Conservation (phyloP, 106 monocot genomes). For the Allium fistulosum region DNA sequence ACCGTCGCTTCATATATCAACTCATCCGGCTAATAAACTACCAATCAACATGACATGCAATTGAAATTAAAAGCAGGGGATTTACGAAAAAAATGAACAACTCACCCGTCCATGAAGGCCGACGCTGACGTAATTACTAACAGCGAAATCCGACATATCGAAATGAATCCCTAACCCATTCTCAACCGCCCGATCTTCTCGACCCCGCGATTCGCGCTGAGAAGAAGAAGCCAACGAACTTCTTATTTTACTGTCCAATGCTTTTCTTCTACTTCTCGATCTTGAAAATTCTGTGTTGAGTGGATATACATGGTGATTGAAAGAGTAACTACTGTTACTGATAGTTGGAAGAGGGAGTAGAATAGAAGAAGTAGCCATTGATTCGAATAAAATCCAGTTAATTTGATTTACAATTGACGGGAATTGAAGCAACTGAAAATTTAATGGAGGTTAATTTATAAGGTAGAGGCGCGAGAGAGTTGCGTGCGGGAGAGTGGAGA, state of each 20-base stretch:
- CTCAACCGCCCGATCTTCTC: conserved; percentile 4
- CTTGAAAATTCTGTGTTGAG: too few species aligned
- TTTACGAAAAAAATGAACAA: background rate
- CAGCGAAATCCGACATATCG: conserved; percentile 49
- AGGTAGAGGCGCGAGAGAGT: conserved; percentile 26
- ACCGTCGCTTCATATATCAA: conserved; percentile 88
- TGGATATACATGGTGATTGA: background rate
- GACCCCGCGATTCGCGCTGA: background rate
- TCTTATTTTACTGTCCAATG: background rate
- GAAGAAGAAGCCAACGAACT: conserved; percentile 14
- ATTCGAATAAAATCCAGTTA: background rate
- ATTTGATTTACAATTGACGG: background rate
- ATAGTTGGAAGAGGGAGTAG: background rate
- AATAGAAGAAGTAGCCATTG: conserved; percentile 3
- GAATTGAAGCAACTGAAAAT: background rate
- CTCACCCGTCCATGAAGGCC: conserved; percentile 79
- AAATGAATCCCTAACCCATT: conserved; percentile 53
- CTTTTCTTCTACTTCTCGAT: background rate
- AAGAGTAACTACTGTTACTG: background rate
- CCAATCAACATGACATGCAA: conserved; percentile 1
- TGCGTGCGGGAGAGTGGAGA: conserved; percentile 60
- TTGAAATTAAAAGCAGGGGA: background rate
- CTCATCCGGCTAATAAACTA: conserved; percentile 65
- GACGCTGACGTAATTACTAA: conserved; percentile 66
- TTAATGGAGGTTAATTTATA: background rate